Conservation (phyloP, 2,329 filamentous ascomycete species). For the Golovinomyces cichoracearum region DNA sequence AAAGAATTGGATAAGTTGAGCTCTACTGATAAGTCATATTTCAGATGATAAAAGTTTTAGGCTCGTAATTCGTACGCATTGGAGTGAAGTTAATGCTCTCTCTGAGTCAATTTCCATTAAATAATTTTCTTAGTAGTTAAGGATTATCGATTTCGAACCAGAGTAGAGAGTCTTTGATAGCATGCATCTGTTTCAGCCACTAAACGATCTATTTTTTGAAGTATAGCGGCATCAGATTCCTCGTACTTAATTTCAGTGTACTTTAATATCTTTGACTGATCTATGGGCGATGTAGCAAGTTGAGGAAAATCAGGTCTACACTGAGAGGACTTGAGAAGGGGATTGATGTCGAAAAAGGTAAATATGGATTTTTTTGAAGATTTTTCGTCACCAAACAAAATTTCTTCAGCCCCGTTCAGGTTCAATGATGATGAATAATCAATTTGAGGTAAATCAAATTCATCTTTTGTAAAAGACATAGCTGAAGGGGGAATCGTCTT, state of each 20-base stretch:
- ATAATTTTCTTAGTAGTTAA: background rate
- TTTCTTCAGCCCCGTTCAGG: conserved; percentile 8
- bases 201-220: conserved; percentile 9
- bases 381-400: background rate
- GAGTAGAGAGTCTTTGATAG: conserved; percentile 8
- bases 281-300: no score
- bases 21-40: background rate
- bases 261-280: no score
- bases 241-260: no score
- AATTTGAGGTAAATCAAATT: conserved; percentile 24
- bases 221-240: conserved; percentile 4
- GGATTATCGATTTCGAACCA: conserved; percentile 9
- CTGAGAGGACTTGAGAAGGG: background rate
- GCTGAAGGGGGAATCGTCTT: conserved; percentile 30
- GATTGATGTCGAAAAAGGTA: conserved; percentile 27
- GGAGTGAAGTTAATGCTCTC: background rate
- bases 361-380: conserved; percentile 26
- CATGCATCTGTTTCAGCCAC: conserved; percentile 10
- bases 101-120: background rate
- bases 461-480: conserved; percentile 20
- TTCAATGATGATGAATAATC: conserved; percentile 16
- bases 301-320: no score
- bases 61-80: background rate
- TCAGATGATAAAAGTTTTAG: background rate
- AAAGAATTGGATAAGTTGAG: background rate